Evolutionary conservation across 2,329 filamentous ascomycete genomes (phyloP).

Genomic region (Juglanconis oblonga): DNA sequence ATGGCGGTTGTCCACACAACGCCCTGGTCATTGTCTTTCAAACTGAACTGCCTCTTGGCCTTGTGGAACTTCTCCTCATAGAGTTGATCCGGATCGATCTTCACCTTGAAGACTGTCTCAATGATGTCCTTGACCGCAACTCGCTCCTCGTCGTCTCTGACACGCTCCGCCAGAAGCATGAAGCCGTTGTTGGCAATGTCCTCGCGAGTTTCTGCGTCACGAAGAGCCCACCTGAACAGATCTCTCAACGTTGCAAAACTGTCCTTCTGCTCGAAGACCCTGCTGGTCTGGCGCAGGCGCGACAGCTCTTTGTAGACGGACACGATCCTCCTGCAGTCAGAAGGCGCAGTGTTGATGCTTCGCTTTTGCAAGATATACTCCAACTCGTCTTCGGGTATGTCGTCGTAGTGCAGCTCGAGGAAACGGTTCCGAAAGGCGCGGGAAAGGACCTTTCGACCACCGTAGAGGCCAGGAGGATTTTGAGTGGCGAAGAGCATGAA

Average conservation of each 20-base stretch:
- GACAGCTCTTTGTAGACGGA: constrained; percentile 92
- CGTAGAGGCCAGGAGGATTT: constrained; percentile 93
- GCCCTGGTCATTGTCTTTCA: constrained; percentile 51
- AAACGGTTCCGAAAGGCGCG: constrained; percentile 96
- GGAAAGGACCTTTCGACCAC: constrained; percentile 88
- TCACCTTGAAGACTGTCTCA: constrained; percentile 85
- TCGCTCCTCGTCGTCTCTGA: constrained; percentile 86
- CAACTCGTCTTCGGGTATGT: constrained; percentile 92
- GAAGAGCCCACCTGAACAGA: constrained; percentile 89
- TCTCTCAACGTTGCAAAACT: constrained; percentile 96
- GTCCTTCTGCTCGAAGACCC: constrained; percentile 94
- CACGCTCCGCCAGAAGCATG: constrained; percentile 92
- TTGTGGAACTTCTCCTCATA: constrained; percentile 63
- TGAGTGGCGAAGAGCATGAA: constrained; percentile 99
- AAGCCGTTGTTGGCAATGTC: constrained; percentile 90
- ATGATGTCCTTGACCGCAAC: constrained; percentile 82
- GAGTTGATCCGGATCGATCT: constrained; percentile 69
- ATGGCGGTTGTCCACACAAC: constrained; percentile 96
- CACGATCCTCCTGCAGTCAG: constrained; percentile 88
- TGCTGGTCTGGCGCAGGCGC: constrained; percentile 79
- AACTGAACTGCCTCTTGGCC: constrained; percentile 49
- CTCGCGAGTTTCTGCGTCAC: constrained; percentile 79
- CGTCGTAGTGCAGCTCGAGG: constrained; percentile 93
- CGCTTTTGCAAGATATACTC: constrained; percentile 87
- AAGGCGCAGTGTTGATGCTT: constrained; percentile 81